A percentile compares a stretch with the other conserved stretches of the same genome.
Conservation (phyloP, 805 yeast species). For the Phaffomyces thermotolerans region DNA sequence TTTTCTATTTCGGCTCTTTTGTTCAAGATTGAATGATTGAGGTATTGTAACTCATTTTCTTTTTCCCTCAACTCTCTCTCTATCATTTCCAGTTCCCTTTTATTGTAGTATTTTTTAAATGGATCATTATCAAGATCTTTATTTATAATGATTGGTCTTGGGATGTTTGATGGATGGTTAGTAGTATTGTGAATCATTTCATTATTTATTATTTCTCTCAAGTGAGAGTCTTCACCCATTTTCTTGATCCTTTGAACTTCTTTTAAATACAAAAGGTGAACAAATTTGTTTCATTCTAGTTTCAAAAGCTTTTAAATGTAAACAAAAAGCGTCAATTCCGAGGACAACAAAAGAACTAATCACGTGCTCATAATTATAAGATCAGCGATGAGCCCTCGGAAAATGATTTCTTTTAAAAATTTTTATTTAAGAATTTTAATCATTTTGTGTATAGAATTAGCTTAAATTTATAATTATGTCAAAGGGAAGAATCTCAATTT, state of each 20-base stretch:
- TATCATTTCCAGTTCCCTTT: no score
- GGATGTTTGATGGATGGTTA: no score
- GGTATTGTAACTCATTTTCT: no score
- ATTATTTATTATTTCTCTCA: background rate
- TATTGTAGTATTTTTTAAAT: no score
- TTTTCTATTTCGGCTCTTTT: no score
- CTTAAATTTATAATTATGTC: background rate
- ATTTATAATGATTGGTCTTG: no score
- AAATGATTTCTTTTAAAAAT: background rate
- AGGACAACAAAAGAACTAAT: background rate
- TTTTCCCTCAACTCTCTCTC: no score
- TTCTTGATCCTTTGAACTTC: background rate
- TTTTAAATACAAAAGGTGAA: background rate
- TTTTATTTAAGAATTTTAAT: background rate
- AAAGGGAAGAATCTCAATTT: constrained; percentile 4
- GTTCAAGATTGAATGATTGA: no score
- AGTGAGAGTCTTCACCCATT: background rate
- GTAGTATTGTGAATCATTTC: background rate
- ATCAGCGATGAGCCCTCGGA: constrained; percentile 6
- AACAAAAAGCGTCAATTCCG: constrained; percentile 1
- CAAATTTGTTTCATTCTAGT: background rate
- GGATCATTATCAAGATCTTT: no score
- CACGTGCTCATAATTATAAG: background rate
- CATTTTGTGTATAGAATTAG: background rate
- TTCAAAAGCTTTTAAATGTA: background rate